Evolutionary conservation across 495 filamentous ascomycete species (phyloP), one percentile per base, ranked within the genome.

Genomic region (Penicillium angulare): DNA sequence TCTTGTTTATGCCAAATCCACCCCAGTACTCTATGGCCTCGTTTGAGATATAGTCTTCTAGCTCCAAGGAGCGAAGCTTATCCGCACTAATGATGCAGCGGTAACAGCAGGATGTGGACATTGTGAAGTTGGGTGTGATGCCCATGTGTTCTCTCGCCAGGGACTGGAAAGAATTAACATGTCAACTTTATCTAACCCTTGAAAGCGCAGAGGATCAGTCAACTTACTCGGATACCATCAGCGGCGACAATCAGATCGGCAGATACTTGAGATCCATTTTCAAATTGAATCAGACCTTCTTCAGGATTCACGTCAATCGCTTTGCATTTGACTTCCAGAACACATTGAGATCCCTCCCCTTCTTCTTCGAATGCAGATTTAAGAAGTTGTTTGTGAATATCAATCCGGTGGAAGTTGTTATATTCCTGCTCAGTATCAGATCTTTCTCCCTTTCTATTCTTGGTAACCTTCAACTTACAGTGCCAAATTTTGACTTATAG

Each of bases 1-100:
- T 66, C 49, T 68, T 68, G 52, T 64, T 50, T 24, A 64, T 61
- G 1, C 63, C 65, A n/a, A 60, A 59, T 3, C 63, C 63, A 18
- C 65, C 65, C 63, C 65, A 68, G 46, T 66, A 68, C 26, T 68
- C 65, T 35, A 68, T 63, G 0, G 65, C 65, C 5, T 63, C 57
- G 39, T 65, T 65, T 16, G 47, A 47, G 38, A 63, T 58, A 8
- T 61, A 59, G 16, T 64, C 60, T 4, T 58, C 53, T 2, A 68
- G 45, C 0, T 53, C 63, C 1, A 66, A 52, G 0, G 17, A 24
- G 20, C 59, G 63, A 2, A 66, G 56, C 13, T 66, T 64, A n/a
- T 62, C 60, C 2, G 65, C 58, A 5, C 52, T 44, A 17, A 68
- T 66, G 33, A 66, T 64, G 48, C 63, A 66, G 18, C 59, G 54